These are phyloP conservation scores for Elsinoe batatas DNA, from an alignment of 2,329 filamentous ascomycete species.

Conservation along the genomic window DNA sequence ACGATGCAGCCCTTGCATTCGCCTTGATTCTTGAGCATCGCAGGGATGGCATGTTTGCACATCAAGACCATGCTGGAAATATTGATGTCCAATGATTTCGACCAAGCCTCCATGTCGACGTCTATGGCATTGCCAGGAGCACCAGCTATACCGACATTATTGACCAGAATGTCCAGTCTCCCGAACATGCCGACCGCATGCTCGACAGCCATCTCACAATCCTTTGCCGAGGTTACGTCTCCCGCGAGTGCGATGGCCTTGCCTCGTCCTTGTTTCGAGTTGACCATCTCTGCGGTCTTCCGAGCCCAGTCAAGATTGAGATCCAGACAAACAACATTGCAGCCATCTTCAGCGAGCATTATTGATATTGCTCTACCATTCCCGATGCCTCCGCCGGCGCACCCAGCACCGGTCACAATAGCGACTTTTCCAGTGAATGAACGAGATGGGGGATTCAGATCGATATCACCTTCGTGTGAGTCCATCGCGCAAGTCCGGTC, in stretches of 20 bases:
- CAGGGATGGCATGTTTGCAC: constrained; percentile 51
- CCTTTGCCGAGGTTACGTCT: constrained; percentile 45
- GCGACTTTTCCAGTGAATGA: constrained; percentile 37
- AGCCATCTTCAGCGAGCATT: constrained; percentile 50
- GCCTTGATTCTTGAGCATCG: constrained; percentile 46
- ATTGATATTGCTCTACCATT: constrained; percentile 51
- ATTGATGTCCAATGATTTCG: constrained; percentile 49
- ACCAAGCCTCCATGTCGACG: constrained; percentile 51
- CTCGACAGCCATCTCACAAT: constrained; percentile 39
- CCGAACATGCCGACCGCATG: constrained; percentile 42
- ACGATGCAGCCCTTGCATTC: constrained; percentile 44
- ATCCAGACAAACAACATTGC: constrained; percentile 51
- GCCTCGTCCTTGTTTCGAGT: constrained; percentile 29
- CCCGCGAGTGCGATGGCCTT: constrained; percentile 36
- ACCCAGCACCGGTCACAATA: constrained; percentile 52
- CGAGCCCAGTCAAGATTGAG: constrained; percentile 40
- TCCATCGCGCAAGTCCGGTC: too few relatives aligned
- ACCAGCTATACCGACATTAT: constrained; percentile 54
- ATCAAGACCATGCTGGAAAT: constrained; percentile 57
- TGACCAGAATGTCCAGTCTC: constrained; percentile 52
- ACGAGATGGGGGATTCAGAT: constrained; percentile 25
- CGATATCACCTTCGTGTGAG: background rate
- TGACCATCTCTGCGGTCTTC: constrained; percentile 43
- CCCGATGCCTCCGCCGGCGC: constrained; percentile 47
- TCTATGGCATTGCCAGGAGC: constrained; percentile 50